Conservation (phyloP, 805 yeast genomes). For the Monosporozyma aquatica region DNA sequence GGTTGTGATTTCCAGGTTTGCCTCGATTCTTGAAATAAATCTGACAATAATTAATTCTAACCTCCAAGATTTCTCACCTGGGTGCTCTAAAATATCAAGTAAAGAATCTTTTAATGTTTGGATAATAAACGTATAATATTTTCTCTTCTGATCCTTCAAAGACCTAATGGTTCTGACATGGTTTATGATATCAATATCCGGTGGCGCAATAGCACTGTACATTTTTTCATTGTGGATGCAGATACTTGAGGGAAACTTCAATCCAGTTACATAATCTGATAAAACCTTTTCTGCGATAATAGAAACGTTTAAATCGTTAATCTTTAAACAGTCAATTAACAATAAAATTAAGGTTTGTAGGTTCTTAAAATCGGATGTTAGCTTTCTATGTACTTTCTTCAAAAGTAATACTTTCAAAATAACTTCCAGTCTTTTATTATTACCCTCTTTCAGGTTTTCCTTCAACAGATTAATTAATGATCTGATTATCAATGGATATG, state of each 20-base stretch:
- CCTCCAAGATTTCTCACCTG: constrained; percentile 43
- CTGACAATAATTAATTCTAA: constrained; percentile 40
- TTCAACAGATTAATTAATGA: constrained; percentile 37
- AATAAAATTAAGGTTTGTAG: constrained; percentile 40
- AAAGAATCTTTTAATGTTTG: constrained; percentile 35
- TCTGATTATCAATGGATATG: constrained; percentile 46
- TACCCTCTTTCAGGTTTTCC: constrained; percentile 40
- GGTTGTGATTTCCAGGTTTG: constrained; percentile 41
- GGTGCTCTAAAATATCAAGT: constrained; percentile 16
- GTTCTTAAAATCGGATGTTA: constrained; percentile 49
- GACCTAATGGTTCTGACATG: constrained; percentile 49
- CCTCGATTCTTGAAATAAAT: constrained; percentile 44
- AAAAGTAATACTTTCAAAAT: constrained; percentile 51
- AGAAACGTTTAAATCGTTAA: constrained; percentile 51
- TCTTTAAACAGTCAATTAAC: constrained; percentile 44
- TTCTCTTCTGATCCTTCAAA: constrained; percentile 55
- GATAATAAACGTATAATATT: constrained; percentile 35
- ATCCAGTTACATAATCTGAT: constrained; percentile 31
- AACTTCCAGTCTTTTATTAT: constrained; percentile 52
- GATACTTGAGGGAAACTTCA: constrained; percentile 44
- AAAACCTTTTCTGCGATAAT: constrained; percentile 46
- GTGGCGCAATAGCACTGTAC: constrained; percentile 46
- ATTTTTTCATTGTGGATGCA: constrained; percentile 42
- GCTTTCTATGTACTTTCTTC: constrained; percentile 48
- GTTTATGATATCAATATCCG: constrained; percentile 36